Evolutionary conservation across 169 alveolate genomes (phyloP), one percentile per base, ranked within the genome.

Genomic region (Plasmodium gonderi): DNA sequence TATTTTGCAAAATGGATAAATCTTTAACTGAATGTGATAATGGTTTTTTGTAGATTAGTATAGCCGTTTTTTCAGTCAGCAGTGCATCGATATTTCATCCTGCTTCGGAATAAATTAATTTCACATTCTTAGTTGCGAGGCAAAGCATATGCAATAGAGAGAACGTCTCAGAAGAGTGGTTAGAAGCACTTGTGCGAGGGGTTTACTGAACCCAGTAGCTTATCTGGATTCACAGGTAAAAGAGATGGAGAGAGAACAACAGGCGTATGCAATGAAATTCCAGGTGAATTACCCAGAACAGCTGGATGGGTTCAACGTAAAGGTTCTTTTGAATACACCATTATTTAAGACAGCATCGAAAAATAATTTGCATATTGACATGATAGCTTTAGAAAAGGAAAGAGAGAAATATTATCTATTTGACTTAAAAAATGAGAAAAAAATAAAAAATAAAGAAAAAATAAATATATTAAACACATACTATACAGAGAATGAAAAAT

Each of bases 401-500:
- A 44, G 31, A 29, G 20, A 51, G 31, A 83, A 74, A 74, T 36
- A 36, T 72, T 60, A 3, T 9, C 45, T n/a, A 7, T n/a, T 23
- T 4, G 85, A 42, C 33, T 17, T 20, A 23, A 36, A 81, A 29
- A 78, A 81, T 14, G 83, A 83, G 29, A 54, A 31, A 31, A 8
- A 54, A 23, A 17, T 78, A 64, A 77, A 75, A 29, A 42, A 64
- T 78, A 89, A 64, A 64, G 80, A 60, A 38, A 75, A 64, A 40
- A 68, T 89, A n/a, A 42, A 64, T 36, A 38, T 89, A 89, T 31
- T 89, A 31, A 89, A 67, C 23, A 89, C 80, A 33, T 65, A 89
- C 79, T 89, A 89, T 89, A 89, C 64, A 20, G 90, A 89, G 33
- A 64, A 65, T 20, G 90, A 89, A 47, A 54, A 14, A 11, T 42